Evolutionary conservation across 805 yeast genomes (phyloP), one percentile per base, ranked within the genome.

Genomic region (Martiniozyma abietophila): DNA sequence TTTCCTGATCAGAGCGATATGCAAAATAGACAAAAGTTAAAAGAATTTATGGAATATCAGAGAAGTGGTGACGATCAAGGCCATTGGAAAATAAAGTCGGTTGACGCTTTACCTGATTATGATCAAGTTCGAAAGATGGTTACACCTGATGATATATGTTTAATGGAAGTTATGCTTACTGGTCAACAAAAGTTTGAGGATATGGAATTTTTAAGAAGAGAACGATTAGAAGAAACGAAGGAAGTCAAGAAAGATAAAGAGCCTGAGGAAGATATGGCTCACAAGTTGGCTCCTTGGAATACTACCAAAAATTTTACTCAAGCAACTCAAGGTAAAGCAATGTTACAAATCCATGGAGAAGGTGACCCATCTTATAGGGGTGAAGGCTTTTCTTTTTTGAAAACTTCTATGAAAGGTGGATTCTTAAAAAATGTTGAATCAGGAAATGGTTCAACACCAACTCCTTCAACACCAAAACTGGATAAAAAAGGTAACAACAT

Each of bases 11-110:
- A 88, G 56, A 88, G 82, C 50, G 97, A 92, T 51, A 88, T 89
- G 84, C 98, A 92, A 55, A 89, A 85, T 53, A 71, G 98, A 48
- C 97, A 89, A 59, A 69, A 96, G 42, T 67, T 92, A 37, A 92
- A 92, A 56, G 98, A 92, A 59, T 92, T 92, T 48, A 92, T 92
- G 98, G 96, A 88, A 49, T 92, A 83, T 49, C 96, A 89, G 59
- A 68, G 96, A 47, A 76, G 80, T 25, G 97, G 97, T 9, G 84
- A 80, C 6, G 96, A 88, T 56, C 95, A 86, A 47, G 96, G 96
- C 1, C 81, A 64, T 49, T 92, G 98, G 98, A 89, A 86, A 50
- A 66, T 92, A 38, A 84, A 84, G 49, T 61, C 65, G 4, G 81
- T 75, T 29, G 74, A 71, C 32, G 65, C 69, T 2, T 64, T 88